Conservation (phyloP, 108 stramenopile genomes). For the Thalassiosira profunda region DNA sequence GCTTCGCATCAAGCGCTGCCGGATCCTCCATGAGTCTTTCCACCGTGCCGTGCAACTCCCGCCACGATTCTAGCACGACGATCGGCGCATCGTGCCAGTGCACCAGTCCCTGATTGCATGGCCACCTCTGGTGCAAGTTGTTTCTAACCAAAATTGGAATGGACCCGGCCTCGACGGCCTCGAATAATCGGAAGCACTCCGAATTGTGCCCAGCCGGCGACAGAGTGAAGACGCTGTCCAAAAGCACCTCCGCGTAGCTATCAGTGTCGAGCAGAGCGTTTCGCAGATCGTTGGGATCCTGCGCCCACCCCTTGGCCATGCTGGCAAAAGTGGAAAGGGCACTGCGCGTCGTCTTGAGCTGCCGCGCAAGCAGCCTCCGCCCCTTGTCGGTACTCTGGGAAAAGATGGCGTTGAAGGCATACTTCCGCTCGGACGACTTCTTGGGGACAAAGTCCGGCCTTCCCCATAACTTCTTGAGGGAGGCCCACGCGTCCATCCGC, state of each 20-base stretch:
- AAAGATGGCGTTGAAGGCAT: constrained; percentile 36
- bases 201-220: constrained; percentile 55
- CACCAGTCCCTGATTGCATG: constrained; percentile 17
- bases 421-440: constrained; percentile 21
- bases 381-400: constrained; percentile 14
- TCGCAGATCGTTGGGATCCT: not conserved
- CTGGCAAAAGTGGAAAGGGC: not conserved
- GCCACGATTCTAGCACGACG: constrained; percentile 34
- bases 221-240: constrained; percentile 34
- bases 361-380: constrained; percentile 5
- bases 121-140: not conserved
- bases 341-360: not conserved
- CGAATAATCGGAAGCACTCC: constrained; percentile 49
- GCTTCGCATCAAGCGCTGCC: constrained; percentile 33
- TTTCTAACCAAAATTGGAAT: constrained; percentile 37
- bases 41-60: constrained; percentile 8
- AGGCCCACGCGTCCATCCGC: constrained; percentile 18
- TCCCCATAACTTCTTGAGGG: not conserved
- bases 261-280: not conserved
- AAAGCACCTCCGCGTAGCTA: constrained; percentile 24
- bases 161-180: constrained; percentile 42
- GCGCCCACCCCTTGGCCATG: not conserved
- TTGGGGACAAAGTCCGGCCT: not conserved
- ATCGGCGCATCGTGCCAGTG: constrained; percentile 15
- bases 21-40: constrained; percentile 16